A percentile compares a stretch with the other conserved stretches of the same genome.
Evolutionary conservation across 306 rosid genomes (phyloP).

Genomic region (Clitoria ternatea): DNA sequence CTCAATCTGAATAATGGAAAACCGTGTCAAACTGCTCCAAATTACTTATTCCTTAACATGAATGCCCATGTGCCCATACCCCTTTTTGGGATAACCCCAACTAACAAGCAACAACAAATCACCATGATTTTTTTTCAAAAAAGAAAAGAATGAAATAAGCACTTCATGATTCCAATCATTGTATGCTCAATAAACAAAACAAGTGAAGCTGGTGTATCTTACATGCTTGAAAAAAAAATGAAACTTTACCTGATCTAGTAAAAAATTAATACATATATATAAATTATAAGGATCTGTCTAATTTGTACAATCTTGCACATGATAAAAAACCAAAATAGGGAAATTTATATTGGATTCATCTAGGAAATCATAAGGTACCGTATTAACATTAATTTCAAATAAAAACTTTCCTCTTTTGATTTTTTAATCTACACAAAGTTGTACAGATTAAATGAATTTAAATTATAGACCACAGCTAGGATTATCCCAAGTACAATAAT

Average conservation of each 20-base stretch:
- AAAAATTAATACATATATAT: conserved; percentile 15
- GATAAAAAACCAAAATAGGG: too few species aligned
- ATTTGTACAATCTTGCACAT: too few species aligned
- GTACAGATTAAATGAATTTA: too few species aligned
- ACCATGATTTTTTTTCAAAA: conserved; percentile 35
- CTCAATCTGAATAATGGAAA: conserved; percentile 29
- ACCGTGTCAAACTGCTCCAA: conserved; percentile 26
- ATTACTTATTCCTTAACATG: conserved; percentile 33
- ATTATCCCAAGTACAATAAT: conserved; percentile 8
- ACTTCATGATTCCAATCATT: conserved; percentile 40
- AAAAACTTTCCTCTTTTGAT: too few species aligned
- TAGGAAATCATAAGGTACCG: too few species aligned
- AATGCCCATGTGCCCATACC: conserved; percentile 50
- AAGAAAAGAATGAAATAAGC: conserved; percentile 34
- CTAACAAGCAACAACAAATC: conserved; percentile 27
- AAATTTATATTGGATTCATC: too few species aligned
- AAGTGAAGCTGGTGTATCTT: conserved; percentile 34
- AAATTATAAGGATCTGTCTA: conserved; percentile 27
- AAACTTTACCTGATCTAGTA: conserved; percentile 29
- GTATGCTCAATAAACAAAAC: conserved; percentile 21
- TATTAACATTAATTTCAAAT: too few species aligned
- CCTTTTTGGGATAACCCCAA: conserved; percentile 41
- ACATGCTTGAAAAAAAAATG: conserved; percentile 14
- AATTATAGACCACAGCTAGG: conserved; percentile 25
- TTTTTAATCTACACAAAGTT: too few species aligned